Percentiles rank a stretch among this genome's conserved stretches.
Conservation (phyloP, 306 rosid species). For the Alnus rubra region DNA sequence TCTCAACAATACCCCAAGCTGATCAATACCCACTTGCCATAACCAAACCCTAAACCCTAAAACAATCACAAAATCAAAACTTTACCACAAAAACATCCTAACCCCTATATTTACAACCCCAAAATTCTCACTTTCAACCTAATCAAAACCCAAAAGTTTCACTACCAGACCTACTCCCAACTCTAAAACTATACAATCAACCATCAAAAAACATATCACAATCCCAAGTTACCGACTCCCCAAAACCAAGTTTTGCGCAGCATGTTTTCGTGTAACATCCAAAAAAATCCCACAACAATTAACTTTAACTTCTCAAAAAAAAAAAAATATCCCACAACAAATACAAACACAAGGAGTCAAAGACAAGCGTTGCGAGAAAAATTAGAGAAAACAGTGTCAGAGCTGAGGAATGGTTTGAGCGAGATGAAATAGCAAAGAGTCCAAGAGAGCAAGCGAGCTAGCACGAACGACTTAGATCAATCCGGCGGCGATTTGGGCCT, state of each 20-base stretch:
- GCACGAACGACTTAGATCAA: constrained; percentile 35
- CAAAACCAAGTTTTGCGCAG: constrained; percentile 2
- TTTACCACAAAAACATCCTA: constrained; percentile 17
- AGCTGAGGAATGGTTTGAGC: constrained; percentile 7
- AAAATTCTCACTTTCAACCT: constrained; percentile 29
- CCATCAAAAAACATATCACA: constrained; percentile 3
- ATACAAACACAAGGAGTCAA: background rate
- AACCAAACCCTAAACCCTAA: constrained; percentile 37
- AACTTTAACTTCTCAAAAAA: background rate
- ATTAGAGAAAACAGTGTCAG: background rate
- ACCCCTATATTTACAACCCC: constrained; percentile 41
- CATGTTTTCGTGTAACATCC: constrained; percentile 11
- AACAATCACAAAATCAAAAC: constrained; percentile 26
- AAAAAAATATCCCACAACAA: background rate
- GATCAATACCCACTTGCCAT: constrained; percentile 21
- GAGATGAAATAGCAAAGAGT: constrained; percentile 24
- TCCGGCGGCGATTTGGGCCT: constrained; percentile 74
- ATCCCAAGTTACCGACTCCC: background rate
- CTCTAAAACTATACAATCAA: constrained; percentile 30
- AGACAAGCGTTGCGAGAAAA: background rate
- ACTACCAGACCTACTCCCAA: constrained; percentile 25
- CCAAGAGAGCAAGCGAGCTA: background rate
- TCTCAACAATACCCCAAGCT: constrained; percentile 16
- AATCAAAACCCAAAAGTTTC: constrained; percentile 35
- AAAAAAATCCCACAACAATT: no score